These are phyloP conservation scores for Xylariaceae sp. DNA, from an alignment of 2,329 filamentous ascomycete species.

Conservation along the genomic window DNA sequence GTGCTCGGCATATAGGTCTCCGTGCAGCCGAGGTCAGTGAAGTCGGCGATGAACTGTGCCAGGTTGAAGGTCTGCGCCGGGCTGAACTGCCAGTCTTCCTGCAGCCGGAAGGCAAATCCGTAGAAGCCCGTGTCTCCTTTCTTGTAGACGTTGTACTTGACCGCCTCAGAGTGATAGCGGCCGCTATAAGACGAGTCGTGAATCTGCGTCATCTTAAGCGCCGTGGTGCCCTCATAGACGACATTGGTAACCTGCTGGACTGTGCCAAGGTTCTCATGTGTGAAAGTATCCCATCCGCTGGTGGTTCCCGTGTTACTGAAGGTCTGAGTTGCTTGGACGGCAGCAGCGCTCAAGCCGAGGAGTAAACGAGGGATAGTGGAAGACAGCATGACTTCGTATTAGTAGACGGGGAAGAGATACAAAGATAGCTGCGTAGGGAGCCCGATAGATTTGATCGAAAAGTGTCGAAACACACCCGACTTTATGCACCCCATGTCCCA, in stretches of 20 bases:
- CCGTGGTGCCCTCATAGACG: constrained; percentile 44
- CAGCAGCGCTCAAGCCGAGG: constrained; percentile 35
- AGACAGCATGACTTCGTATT: too few species aligned
- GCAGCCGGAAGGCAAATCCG: constrained; percentile 57
- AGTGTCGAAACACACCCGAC: neutral
- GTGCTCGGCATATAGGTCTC: constrained; percentile 55
- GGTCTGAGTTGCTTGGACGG: constrained; percentile 41
- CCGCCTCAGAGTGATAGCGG: constrained; percentile 57
- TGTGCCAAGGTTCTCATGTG: constrained; percentile 49
- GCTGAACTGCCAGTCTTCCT: constrained; percentile 52
- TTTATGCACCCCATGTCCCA: too few species aligned
- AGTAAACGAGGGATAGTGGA: constrained; percentile 11
- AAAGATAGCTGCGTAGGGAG: neutral
- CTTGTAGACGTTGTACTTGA: constrained; percentile 51
- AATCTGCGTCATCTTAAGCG: constrained; percentile 53
- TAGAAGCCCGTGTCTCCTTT: constrained; percentile 54
- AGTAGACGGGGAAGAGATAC: too few species aligned
- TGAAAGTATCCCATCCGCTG: constrained; percentile 48
- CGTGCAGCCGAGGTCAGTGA: constrained; percentile 48
- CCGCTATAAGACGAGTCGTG: constrained; percentile 49
- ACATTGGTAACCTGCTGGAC: constrained; percentile 50
- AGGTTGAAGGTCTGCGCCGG: constrained; percentile 53
- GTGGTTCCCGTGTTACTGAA: constrained; percentile 51
- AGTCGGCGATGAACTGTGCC: constrained; percentile 58
- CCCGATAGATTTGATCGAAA: neutral